A percentile compares a stretch with the other conserved stretches of the same genome.
phyloP scores from a whole-genome alignment of 306 rosid species.

The Biancaea sappan region DNA sequence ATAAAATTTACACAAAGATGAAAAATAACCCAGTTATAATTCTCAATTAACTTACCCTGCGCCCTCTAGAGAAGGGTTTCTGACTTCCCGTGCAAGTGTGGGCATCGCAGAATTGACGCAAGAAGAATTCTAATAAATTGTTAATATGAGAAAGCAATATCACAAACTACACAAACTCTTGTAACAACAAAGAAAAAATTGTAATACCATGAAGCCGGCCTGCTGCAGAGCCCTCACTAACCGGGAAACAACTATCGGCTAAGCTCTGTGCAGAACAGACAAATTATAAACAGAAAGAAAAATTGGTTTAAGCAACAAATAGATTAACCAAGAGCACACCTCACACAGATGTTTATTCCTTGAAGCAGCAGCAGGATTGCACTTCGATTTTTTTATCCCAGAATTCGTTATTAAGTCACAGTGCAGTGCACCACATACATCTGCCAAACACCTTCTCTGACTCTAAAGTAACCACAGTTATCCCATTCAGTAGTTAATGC shows the following conservation, averaged over 20 bases:
- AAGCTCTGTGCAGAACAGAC: slow-evolving; percentile 43
- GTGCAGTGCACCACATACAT: slow-evolving; percentile 74
- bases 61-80: slow-evolving; percentile 75
- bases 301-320: background rate
- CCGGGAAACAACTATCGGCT: slow-evolving; percentile 72
- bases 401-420: slow-evolving; percentile 58
- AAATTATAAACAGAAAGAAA: slow-evolving; percentile 33
- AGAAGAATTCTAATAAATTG: slow-evolving; percentile 58
- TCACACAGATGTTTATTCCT: slow-evolving; percentile 74
- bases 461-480: slow-evolving; percentile 52
- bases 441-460: slow-evolving; percentile 75
- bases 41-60: slow-evolving; percentile 50
- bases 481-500: slow-evolving; percentile 36
- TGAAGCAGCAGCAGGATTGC: slow-evolving; percentile 77
- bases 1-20: background rate
- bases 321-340: slow-evolving; percentile 48
- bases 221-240: slow-evolving; percentile 61
- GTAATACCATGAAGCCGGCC: slow-evolving; percentile 70
- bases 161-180: slow-evolving; percentile 18
- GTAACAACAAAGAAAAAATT: slow-evolving; percentile 24
- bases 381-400: slow-evolving; percentile 57
- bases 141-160: slow-evolving; percentile 26
- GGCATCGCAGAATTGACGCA: slow-evolving; percentile 78
- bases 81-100: slow-evolving; percentile 59
- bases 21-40: background rate